phyloP scores from a whole-genome alignment of 208 protist genomes.

The Acanthamoeba polyphaga region DNA sequence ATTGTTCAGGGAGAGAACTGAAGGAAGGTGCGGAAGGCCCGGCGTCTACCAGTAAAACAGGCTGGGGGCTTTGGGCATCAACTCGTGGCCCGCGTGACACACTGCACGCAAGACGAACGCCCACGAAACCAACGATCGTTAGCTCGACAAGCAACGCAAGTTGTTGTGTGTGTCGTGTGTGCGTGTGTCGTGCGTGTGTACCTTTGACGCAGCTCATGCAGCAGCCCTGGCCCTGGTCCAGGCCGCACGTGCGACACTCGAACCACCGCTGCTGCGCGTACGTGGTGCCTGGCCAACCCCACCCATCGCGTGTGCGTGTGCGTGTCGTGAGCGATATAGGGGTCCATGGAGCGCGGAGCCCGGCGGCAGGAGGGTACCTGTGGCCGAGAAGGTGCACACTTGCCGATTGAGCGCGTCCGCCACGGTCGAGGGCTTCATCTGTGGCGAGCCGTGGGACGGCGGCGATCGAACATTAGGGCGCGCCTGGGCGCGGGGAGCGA shows the following conservation, averaged over 20 bases:
- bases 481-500: too few relatives aligned
- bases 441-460: background rate
- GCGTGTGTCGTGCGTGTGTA: background rate
- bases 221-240: background rate
- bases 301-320: background rate
- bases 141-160: too few relatives aligned
- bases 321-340: too few relatives aligned
- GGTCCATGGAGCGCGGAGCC: too few relatives aligned
- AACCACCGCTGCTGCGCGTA: background rate
- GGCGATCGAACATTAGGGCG: too few relatives aligned
- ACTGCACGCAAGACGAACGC: background rate
- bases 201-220: background rate
- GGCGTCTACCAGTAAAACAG: conserved; percentile 9
- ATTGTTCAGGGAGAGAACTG: background rate
- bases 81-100: background rate
- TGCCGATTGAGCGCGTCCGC: background rate
- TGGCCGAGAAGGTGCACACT: background rate
- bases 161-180: background rate
- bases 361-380: background rate
- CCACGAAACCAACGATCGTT: too few relatives aligned
- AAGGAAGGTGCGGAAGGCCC: background rate
- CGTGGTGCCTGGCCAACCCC: background rate
- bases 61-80: background rate
- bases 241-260: background rate
- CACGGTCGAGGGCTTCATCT: background rate